These are phyloP conservation scores for Colletotrichum scovillei DNA, from an alignment of 2,329 filamentous ascomycete genomes.

Conservation along the genomic window DNA sequence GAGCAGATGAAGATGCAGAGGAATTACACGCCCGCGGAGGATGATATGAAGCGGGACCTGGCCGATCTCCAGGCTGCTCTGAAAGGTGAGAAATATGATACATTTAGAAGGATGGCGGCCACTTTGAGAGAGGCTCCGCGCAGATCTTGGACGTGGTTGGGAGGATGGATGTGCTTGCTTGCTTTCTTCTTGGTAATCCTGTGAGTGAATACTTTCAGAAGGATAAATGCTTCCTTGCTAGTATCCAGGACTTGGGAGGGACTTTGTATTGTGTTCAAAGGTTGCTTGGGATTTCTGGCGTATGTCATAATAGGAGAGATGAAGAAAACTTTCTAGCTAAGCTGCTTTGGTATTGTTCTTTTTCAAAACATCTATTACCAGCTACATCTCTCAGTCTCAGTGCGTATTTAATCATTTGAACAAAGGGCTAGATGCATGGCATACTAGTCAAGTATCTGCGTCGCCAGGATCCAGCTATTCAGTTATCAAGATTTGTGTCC, in stretches of 20 bases:
- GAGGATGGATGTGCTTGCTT: background rate
- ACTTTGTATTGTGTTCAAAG: background rate
- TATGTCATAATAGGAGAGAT: background rate
- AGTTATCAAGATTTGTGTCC: background rate
- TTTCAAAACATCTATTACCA: background rate
- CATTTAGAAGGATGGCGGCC: background rate
- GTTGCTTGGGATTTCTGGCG: background rate
- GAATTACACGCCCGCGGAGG: background rate
- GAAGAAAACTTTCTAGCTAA: background rate
- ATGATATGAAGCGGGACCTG: background rate
- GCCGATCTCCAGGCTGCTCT: background rate
- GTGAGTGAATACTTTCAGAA: background rate
- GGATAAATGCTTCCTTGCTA: background rate
- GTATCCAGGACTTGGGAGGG: background rate
- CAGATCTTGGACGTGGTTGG: background rate
- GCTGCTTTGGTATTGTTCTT: background rate
- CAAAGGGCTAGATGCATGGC: too few relatives aligned
- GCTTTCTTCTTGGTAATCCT: background rate
- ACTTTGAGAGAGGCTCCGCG: background rate
- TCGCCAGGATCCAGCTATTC: background rate
- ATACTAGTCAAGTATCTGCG: too few relatives aligned
- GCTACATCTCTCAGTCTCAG: background rate
- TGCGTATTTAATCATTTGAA: too few relatives aligned
- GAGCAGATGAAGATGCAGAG: conserved; percentile 1
- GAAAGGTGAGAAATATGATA: background rate